Evolutionary conservation across 108 stramenopile genomes (phyloP).

Genomic region (Cyclotella choctawhatcheeana): DNA sequence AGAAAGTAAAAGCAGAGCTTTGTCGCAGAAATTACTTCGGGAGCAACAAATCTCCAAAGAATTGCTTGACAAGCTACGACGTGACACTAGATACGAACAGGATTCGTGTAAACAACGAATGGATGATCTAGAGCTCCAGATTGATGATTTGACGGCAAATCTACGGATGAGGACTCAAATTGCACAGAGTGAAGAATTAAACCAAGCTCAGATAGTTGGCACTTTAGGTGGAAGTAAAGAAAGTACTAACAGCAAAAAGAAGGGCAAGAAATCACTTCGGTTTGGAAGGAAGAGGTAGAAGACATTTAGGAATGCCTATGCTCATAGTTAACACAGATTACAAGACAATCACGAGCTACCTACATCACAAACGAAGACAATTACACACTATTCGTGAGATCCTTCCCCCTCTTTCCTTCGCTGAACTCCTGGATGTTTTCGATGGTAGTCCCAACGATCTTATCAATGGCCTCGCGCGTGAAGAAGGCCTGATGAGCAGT

Average conservation of each 20-base stretch:
- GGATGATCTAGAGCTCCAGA: constrained; percentile 85
- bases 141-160: constrained; percentile 83
- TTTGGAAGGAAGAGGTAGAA: background rate
- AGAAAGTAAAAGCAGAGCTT: constrained; percentile 65
- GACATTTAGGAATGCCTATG: background rate
- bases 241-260: constrained; percentile 15
- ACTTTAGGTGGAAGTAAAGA: constrained; percentile 40
- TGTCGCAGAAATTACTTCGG: constrained; percentile 64
- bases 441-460: constrained; percentile 75
- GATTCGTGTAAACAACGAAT: constrained; percentile 54
- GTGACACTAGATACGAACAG: constrained; percentile 57
- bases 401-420: constrained; percentile 36
- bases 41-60: constrained; percentile 79
- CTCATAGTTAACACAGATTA: background rate
- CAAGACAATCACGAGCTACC: background rate
- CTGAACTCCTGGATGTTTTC: constrained; percentile 60
- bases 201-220: constrained; percentile 79
- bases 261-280: constrained; percentile 41
- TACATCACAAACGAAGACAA: background rate
- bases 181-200: constrained; percentile 67
- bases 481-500: constrained; percentile 86
- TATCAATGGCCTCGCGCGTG: constrained; percentile 78
- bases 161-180: constrained; percentile 74
- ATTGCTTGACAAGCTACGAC: constrained; percentile 70
- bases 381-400: constrained; percentile 44